Conservation (phyloP, 768 basidiomycete species). For the Rhizopogon vinicolor region DNA sequence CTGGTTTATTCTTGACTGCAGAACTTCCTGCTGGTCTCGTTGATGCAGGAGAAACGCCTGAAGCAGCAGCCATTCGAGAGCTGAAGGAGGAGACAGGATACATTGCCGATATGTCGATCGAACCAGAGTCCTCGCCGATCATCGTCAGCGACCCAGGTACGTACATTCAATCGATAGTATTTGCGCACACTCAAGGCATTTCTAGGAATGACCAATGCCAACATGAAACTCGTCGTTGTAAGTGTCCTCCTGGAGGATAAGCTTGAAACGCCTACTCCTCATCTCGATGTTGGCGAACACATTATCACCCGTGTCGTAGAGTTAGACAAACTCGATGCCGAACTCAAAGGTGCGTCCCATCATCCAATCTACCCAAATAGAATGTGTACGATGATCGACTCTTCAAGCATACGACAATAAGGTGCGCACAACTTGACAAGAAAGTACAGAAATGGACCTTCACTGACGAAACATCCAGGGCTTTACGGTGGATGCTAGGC, state of each 20-base stretch:
- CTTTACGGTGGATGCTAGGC: constrained; percentile 69
- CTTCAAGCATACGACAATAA: constrained; percentile 53
- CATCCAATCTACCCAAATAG: background rate
- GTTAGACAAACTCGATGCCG: constrained; percentile 53
- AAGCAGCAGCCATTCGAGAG: constrained; percentile 80
- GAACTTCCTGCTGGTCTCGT: constrained; percentile 73
- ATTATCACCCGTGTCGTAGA: constrained; percentile 73
- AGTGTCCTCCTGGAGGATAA: constrained; percentile 61
- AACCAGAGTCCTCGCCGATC: constrained; percentile 60
- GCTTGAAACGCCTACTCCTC: constrained; percentile 65
- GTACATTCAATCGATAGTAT: background rate
- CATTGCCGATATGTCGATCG: constrained; percentile 45
- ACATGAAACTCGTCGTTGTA: constrained; percentile 83
- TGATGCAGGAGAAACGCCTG: constrained; percentile 80
- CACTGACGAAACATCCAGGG: constrained; percentile 31
- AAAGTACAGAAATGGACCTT: background rate
- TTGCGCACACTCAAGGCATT: background rate
- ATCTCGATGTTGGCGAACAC: constrained; percentile 84
- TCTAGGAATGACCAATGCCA: constrained; percentile 89
- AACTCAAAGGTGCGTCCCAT: constrained; percentile 57
- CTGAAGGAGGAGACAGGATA: constrained; percentile 93
- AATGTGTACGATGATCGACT: background rate
- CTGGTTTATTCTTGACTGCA: constrained; percentile 9
- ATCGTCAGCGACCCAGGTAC: constrained; percentile 71
- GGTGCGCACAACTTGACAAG: constrained; percentile 28